Evolutionary conservation across 306 rosid species (phyloP), one percentile per base, ranked within the genome.

Genomic region (Vicia sativa): DNA sequence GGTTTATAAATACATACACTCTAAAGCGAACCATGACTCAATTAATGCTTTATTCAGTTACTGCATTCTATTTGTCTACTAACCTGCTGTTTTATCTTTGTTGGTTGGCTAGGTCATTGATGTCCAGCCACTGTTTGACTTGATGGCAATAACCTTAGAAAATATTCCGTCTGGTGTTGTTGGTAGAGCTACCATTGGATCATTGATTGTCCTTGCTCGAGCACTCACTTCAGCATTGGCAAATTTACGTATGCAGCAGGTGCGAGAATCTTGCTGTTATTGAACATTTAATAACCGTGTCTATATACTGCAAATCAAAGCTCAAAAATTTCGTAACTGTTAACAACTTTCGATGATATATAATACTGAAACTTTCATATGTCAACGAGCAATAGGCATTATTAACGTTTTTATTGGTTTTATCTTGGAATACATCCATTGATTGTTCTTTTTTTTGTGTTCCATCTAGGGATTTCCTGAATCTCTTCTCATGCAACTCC

Each of bases 71-170:
- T 58, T 65, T 46, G 14, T 21, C 14, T 70, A 59, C 61, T 62
- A 52, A 77, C 66, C 16, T 75, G 28, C 69, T 59, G 53, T 18
- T 43, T 34, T 72, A 35, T 63, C 48, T 58, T 39, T 38, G 11
- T 74, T 71, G 35, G 52, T 63, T 78, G 82, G 21, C 39, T 80
- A 95, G 99, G 82, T 87, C 67, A 84, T 78, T 68, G 87, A 88
- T 82, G 84, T 76, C 1, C 85, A 71, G 34, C 90, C 92, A 41
- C 84, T 95, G 46, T 87, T 90, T 76, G 96, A 95, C 79, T 68
- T 95, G 82, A 87, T 95, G 97, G 86, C 97, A 9, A 79, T 90
- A 76, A 83, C 87, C 37, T 75, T 95, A 39, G 99, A 95, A 84
- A 87, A 82, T 77, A 78, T 95, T 58, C 93, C 91, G 39, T 75